A percentile compares a stretch with the other conserved stretches of the same genome.
Evolutionary conservation across 352 stramenopile genomes (phyloP).

Genomic region (Phytopythium aichiense): DNA sequence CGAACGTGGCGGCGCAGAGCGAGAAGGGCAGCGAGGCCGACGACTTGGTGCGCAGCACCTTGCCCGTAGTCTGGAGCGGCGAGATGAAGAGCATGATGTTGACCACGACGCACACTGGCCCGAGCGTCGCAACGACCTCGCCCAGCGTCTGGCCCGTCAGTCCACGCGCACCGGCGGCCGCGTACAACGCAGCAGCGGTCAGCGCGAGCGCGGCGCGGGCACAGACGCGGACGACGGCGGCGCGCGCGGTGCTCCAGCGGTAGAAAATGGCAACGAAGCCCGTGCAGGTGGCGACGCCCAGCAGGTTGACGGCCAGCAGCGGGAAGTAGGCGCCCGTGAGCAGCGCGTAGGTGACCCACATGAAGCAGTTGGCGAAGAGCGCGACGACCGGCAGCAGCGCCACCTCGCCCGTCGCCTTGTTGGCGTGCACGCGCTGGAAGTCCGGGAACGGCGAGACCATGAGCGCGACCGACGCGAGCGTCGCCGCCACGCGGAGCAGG

Average conservation of each 20-base stretch:
- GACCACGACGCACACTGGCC: constrained; percentile 18
- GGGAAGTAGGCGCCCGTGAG: constrained; percentile 28
- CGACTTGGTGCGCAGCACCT: constrained; percentile 21
- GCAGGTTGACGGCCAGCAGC: constrained; percentile 21
- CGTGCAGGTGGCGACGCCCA: constrained; percentile 22
- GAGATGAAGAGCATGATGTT: constrained; percentile 27
- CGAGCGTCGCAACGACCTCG: constrained; percentile 15
- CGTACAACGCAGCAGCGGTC: constrained; percentile 14
- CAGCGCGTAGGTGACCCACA: constrained; percentile 27
- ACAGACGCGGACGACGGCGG: constrained; percentile 14
- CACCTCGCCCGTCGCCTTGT: constrained; percentile 12
- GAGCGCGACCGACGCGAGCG: constrained; percentile 16
- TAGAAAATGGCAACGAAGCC: constrained; percentile 27
- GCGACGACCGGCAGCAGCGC: constrained; percentile 24
- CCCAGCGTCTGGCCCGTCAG: constrained; percentile 15
- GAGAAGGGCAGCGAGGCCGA: constrained; percentile 24
- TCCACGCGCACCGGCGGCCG: constrained; percentile 12
- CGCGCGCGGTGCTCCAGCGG: constrained; percentile 12
- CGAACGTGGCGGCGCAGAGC: constrained; percentile 21
- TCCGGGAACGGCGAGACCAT: constrained; percentile 24
- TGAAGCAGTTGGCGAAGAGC: constrained; percentile 28
- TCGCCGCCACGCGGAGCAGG: constrained; percentile 21
- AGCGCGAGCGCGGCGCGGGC: constrained; percentile 7
- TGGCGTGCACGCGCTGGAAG: constrained; percentile 19
- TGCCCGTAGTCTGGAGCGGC: constrained; percentile 22